Evolutionary conservation across 2,329 filamentous ascomycete species (phyloP), one percentile per base, ranked within the genome.

Genomic region (Ceratocystis diversiconidia): DNA sequence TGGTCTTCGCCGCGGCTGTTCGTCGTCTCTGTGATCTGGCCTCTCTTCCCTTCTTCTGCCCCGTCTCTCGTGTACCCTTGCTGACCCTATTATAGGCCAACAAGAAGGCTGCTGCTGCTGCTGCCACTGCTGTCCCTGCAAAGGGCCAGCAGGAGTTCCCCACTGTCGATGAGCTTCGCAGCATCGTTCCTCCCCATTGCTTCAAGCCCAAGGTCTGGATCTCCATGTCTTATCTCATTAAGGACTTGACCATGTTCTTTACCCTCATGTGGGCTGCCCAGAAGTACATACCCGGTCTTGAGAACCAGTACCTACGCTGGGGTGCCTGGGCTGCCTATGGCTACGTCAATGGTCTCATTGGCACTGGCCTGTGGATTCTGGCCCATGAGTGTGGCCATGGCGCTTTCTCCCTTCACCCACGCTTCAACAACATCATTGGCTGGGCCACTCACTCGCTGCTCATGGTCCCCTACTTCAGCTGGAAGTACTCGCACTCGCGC

Each of bases 351-450:
- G 74, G 86, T 62, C 79, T 86, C 32, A 75, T 87, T 70, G 83
- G 84, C 72, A 87, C 84, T 2, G 86, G 86, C 2, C 75, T 89
- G 70, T 89, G 86, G 86, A 85, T 87, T 69, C 76, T 88, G 50
- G 85, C 82, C 17, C 86, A 89, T 72, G 86, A 89, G 73, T 86
- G 83, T 73, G 86, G 86, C 63, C 86, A 89, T 73, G 82, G 83
- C 19, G 84, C 85, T 61, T 86, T 89, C 73, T 86, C 83, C n/a
- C 73, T 75, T 25, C 78, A 81, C 73, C 75, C 75, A 61, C 72
- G 70, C 41, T 72, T 87, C 69, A 88, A 88, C 73, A 80, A 86
- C 71, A 72, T 79, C 17, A 76, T 85, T 65, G 86, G 86, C 67
- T 86, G 85, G 77, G 72, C 80, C 61, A 74, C 84, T n/a, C 86